Evolutionary conservation across 148 eudicot genomes (phyloP), one percentile per base, ranked within the genome.

Genomic region (Diospyros lotus): DNA sequence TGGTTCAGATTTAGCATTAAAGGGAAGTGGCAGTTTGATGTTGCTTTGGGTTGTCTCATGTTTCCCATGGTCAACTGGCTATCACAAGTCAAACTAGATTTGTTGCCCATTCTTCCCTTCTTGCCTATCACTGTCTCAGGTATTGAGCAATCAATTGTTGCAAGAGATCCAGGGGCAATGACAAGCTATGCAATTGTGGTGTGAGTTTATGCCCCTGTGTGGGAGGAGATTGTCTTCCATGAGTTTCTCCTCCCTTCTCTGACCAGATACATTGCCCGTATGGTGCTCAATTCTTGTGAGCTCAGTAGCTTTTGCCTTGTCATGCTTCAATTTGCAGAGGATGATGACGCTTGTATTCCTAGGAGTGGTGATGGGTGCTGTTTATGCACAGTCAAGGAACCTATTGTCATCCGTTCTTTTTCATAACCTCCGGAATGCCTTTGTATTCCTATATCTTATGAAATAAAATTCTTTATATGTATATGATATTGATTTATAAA

Each of bases 381-480:
- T 91, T 59, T 91, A 86, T 79, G 85, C 89, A 1, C 84, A 93
- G 70, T 86, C 91, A 15, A 86, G 90, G 80, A 89, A 89, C 80
- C 80, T 89, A 60, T 73, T 89, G 48, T 79, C 91, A 7, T 87
- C 96, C 28, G 89, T 87, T 86, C 79, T 91, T 73, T 86, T 91
- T 83, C 96, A 91, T 80, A 91, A 91, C 78, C 82, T 91, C 55
- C 89, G 96, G 96, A 91, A 91, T 80, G 91, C 88, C 64, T 91
- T 91, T 89, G 96, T 91, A 82, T 91, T 91, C 58, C 59, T 91
- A 76, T 93, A 91, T 84, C 72, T 91, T 41, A 91, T 91, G 96
- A 91, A 89, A 82, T 91, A 74, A 82, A 50, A 73, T 64, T 72
- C 54, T 15, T 71, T 46, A 54, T 64, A 5, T 77, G 75, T 55